Evolutionary conservation across 768 basidiomycete species (phyloP), one percentile per base, ranked within the genome.

Genomic region (Amanita rimosa): DNA sequence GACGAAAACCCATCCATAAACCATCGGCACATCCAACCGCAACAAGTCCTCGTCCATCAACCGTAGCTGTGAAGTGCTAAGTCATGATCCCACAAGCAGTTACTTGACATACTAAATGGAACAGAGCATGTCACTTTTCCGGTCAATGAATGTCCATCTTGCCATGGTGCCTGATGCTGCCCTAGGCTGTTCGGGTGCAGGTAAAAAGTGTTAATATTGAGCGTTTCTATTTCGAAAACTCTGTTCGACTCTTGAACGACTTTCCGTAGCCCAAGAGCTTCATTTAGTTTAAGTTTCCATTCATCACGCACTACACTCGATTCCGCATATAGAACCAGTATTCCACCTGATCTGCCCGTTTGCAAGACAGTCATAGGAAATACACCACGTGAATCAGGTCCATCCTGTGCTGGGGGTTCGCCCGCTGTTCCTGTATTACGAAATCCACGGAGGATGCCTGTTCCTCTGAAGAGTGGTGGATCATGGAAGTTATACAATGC

Each of bases 1-100:
- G 86, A 35, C 90, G 78, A 67, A 93, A 86, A 0, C 95, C 95
- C 58, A 98, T 96, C 90, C 93, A 99, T 4, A 98, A 91, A 29
- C 96, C 96, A 59, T 96, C 92, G 0, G 86, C 84, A 63, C 93
- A 96, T 6, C 94, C 96, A 56, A 97, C 83, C 0, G 94, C 91
- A 35, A 97, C 86, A 11, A 99, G 73, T 10, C 80, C 80, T 21
- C 91, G 79, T 4, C 85, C 83, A 60, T 97, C 92, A 4, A 82
- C 70, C 4, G 92, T 95, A 52, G 76, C 93, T 95, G 51, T 4
- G 56, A 29, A 46, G 26, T 13, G 59, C 35, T 14, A 43, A 3
- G 37, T 34, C n/a, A 9, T 14, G 3, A n/a, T 22, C 21, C 39
- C 19, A 17, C 22, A 33, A n/a, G 35, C 45, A 8, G 1, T n/a